phyloP scores from a whole-genome alignment of 1,284 basidiomycete genomes.

The Schizopora paradoxa region DNA sequence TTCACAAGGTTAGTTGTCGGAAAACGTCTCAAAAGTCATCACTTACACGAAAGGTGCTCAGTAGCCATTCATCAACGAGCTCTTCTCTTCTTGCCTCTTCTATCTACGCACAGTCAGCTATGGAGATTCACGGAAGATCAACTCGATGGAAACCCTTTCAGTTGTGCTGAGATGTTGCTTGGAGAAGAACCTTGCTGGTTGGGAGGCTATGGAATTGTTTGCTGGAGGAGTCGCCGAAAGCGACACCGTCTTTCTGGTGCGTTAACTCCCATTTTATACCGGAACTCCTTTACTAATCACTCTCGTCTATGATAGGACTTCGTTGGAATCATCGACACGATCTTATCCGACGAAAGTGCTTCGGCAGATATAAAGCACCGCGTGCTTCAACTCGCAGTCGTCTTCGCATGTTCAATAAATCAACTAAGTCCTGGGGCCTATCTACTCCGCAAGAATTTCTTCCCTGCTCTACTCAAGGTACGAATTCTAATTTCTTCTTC shows the following conservation, averaged over 20 bases:
- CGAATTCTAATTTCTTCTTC: constrained; percentile 20
- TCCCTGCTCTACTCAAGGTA: constrained; percentile 46
- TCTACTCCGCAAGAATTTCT: constrained; percentile 55
- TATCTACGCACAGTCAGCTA: constrained; percentile 31
- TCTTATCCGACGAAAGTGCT: constrained; percentile 38
- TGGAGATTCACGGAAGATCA: constrained; percentile 34
- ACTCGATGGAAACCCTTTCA: constrained; percentile 46
- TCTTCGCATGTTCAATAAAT: constrained; percentile 49
- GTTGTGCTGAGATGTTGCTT: constrained; percentile 43
- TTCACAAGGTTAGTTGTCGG: constrained; percentile 36
- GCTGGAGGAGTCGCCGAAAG: constrained; percentile 53
- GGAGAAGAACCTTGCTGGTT: constrained; percentile 52
- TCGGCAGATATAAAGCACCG: constrained; percentile 47
- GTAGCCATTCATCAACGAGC: constrained; percentile 47
- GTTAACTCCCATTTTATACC: constrained; percentile 16
- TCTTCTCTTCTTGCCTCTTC: constrained; percentile 42
- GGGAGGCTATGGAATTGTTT: constrained; percentile 65
- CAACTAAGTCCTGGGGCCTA: constrained; percentile 67
- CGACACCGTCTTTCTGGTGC: constrained; percentile 52
- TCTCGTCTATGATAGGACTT: constrained; percentile 36
- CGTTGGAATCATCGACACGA: constrained; percentile 38
- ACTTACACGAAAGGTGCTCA: constrained; percentile 21
- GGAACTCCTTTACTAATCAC: constrained; percentile 1
- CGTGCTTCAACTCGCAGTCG: constrained; percentile 49
- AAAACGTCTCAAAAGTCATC: neutral